phyloP scores from a whole-genome alignment of 2,329 filamentous ascomycete genomes.

The Pyrenochaeta sp. region DNA sequence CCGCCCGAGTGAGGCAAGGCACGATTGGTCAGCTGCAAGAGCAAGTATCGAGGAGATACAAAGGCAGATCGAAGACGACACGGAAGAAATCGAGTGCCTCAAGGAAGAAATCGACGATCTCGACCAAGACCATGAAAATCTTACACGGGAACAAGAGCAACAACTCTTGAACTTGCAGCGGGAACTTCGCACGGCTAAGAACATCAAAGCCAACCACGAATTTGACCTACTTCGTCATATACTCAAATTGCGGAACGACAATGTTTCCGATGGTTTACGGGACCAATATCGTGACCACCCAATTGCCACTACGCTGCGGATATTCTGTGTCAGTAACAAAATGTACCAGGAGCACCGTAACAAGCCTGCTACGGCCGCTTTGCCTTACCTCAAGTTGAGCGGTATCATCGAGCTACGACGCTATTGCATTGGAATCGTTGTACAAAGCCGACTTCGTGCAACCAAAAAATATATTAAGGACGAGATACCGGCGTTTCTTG shows the following conservation, averaged over 20 bases:
- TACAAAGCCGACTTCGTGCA: conserved; percentile 51
- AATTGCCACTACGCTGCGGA: conserved; percentile 31
- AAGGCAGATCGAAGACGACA: conserved; percentile 8
- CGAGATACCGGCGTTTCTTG: conserved; percentile 54
- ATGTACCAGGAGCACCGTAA: conserved; percentile 53
- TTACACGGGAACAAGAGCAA: conserved; percentile 35
- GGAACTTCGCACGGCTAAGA: conserved; percentile 7
- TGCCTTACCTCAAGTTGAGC: conserved; percentile 52
- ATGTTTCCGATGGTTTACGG: conserved; percentile 41
- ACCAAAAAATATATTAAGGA: conserved; percentile 52
- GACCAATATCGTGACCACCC: conserved; percentile 39
- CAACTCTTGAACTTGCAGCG: conserved; percentile 18
- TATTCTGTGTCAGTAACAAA: conserved; percentile 59
- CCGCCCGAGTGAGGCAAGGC: conserved; percentile 16
- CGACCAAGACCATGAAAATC: conserved; percentile 3
- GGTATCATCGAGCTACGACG: conserved; percentile 54
- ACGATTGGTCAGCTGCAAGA: conserved; percentile 21
- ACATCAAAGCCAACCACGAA: conserved; percentile 19
- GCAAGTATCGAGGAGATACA: conserved; percentile 17
- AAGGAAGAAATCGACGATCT: conserved; percentile 19
- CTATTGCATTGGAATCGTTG: conserved; percentile 58
- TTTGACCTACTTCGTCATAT: conserved; percentile 45
- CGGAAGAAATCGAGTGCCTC: conserved; percentile 9
- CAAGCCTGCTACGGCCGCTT: conserved; percentile 26
- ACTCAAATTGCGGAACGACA: conserved; percentile 51